Conservation (phyloP, 2,329 filamentous ascomycete species). For the Phymatotrichopsis omnivora region DNA sequence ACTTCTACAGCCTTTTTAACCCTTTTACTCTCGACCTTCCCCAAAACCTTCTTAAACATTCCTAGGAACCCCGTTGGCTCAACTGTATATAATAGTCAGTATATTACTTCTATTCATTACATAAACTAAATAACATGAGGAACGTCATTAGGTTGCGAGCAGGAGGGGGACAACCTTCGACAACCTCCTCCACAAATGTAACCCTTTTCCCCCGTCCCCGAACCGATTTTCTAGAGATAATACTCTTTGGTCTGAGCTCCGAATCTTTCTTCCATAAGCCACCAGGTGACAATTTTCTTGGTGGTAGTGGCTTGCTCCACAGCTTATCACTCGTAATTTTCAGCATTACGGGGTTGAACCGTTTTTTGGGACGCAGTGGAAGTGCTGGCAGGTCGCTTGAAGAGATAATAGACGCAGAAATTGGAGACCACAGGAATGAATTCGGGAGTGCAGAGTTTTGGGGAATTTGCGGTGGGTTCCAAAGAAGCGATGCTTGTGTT, state of each 20-base stretch:
- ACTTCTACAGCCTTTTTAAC: background rate
- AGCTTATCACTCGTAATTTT: slow-evolving; percentile 7
- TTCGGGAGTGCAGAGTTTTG: too few relatives aligned
- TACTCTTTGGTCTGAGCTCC: slow-evolving; percentile 11
- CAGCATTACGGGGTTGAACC: slow-evolving; percentile 6
- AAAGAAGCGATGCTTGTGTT: slow-evolving; percentile 7
- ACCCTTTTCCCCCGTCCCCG: slow-evolving; percentile 13
- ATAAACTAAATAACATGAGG: too few relatives aligned
- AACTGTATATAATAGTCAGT: slow-evolving; percentile 10
- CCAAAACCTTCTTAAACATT: slow-evolving; percentile 21
- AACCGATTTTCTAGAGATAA: slow-evolving; percentile 2
- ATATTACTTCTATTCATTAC: too few relatives aligned
- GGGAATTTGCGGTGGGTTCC: too few relatives aligned
- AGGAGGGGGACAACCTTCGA: slow-evolving; percentile 13
- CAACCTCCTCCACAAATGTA: slow-evolving; percentile 22
- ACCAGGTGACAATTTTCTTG: background rate
- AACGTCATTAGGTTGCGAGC: background rate
- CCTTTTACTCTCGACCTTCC: slow-evolving; percentile 5
- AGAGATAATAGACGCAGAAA: too few relatives aligned
- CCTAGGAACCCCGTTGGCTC: slow-evolving; percentile 18
- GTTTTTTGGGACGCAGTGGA: slow-evolving; percentile 12
- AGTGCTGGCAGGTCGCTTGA: too few relatives aligned
- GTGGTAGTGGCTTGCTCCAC: slow-evolving; percentile 9
- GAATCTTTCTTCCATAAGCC: slow-evolving; percentile 13
- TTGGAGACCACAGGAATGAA: too few relatives aligned